phyloP scores from a whole-genome alignment of 2,329 filamentous ascomycete species.

The Aspergillus sclerotialis region DNA sequence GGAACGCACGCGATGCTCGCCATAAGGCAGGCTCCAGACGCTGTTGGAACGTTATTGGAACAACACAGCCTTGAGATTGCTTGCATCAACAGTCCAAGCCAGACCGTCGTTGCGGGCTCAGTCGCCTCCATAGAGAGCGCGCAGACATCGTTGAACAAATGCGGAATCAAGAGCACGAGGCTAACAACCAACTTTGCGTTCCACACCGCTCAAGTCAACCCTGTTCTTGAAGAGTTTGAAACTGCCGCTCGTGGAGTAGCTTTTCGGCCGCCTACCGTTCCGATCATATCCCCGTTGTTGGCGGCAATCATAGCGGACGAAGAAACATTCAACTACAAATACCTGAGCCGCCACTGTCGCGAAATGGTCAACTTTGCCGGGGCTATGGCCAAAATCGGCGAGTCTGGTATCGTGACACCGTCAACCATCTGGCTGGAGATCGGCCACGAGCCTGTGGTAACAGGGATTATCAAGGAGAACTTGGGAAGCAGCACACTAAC shows the following conservation, averaged over 20 bases:
- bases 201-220: conserved; percentile 4
- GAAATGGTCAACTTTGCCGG: conserved; percentile 63
- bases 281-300: conserved; percentile 61
- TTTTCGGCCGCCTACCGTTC: conserved; percentile 52
- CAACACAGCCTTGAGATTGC: neutral
- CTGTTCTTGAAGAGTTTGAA: conserved; percentile 1
- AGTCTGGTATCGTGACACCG: conserved; percentile 54
- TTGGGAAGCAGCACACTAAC: conserved; percentile 51
- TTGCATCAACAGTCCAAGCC: conserved; percentile 1
- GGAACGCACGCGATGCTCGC: conserved; percentile 11
- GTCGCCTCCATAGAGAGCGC: too few relatives aligned
- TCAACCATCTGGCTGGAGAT: conserved; percentile 66
- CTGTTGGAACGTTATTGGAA: neutral
- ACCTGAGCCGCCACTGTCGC: conserved; percentile 58
- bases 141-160: neutral
- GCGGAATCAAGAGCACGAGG: neutral
- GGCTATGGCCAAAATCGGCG: conserved; percentile 53
- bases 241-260: conserved; percentile 28
- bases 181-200: conserved; percentile 3
- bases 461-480: conserved; percentile 62
- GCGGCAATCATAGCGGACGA: conserved; percentile 53
- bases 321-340: conserved; percentile 52
- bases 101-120: neutral
- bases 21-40: neutral
- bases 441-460: conserved; percentile 64